Evolutionary conservation across 768 basidiomycete genomes (phyloP).

Genomic region (Xerocomellus intermedius): DNA sequence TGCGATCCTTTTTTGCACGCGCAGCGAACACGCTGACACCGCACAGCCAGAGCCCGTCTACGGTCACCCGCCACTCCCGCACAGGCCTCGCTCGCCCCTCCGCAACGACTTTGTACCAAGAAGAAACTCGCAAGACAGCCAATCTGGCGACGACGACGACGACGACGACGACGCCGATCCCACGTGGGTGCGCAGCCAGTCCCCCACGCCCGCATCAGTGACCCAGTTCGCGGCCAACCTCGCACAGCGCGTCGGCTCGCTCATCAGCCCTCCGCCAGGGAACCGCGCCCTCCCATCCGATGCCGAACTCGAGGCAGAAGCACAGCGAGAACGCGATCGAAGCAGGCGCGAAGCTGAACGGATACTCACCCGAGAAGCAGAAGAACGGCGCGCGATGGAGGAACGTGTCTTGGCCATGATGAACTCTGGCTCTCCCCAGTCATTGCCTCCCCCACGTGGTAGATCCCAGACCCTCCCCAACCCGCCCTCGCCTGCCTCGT

Average conservation of each 20-base stretch:
- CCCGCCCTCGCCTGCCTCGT: slow-evolving; percentile 61
- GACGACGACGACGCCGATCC: slow-evolving; percentile 29
- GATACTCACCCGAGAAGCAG: slow-evolving; percentile 69
- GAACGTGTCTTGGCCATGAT: slow-evolving; percentile 78
- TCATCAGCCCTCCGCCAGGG: slow-evolving; percentile 53
- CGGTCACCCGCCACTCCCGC: slow-evolving; percentile 34
- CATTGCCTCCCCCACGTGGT: slow-evolving; percentile 60
- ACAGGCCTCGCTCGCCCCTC: slow-evolving; percentile 69
- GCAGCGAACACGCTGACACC: slow-evolving; percentile 1
- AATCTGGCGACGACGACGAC: slow-evolving; percentile 41
- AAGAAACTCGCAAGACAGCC: slow-evolving; percentile 51
- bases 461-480: slow-evolving; percentile 54
- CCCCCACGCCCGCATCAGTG: slow-evolving; percentile 67
- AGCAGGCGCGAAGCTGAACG: slow-evolving; percentile 76
- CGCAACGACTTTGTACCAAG: slow-evolving; percentile 56
- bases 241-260: slow-evolving; percentile 68
- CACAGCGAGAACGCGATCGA: slow-evolving; percentile 70
- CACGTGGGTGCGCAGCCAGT: slow-evolving; percentile 38
- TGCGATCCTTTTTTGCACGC: slow-evolving; percentile 14
- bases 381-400: slow-evolving; percentile 65
- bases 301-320: slow-evolving; percentile 80
- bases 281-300: slow-evolving; percentile 57
- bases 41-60: slow-evolving; percentile 46
- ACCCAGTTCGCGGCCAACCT: slow-evolving; percentile 72
- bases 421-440: slow-evolving; percentile 35